Conservation (phyloP, 2,329 filamentous ascomycete genomes). For the Colletotrichum liriopes region DNA sequence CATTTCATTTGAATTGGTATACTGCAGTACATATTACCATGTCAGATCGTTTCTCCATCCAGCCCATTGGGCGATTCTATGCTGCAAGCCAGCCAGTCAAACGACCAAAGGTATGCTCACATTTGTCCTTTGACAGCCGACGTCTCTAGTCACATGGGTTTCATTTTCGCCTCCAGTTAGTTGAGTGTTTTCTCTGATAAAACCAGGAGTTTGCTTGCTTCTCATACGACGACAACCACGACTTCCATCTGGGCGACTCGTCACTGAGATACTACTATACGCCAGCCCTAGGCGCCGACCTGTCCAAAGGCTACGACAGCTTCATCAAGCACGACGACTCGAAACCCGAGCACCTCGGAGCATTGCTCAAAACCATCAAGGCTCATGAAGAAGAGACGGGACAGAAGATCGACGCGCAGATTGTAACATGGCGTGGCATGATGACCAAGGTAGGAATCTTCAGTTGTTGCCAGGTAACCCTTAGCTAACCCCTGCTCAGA, state of each 20-base stretch:
- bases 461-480: background rate
- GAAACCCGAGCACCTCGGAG: slow-evolving; percentile 89
- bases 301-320: slow-evolving; percentile 85
- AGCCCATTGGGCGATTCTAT: slow-evolving; percentile 79
- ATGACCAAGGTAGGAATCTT: slow-evolving; percentile 86
- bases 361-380: slow-evolving; percentile 82
- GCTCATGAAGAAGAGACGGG: slow-evolving; percentile 79
- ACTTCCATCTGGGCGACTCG: slow-evolving; percentile 82
- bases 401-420: slow-evolving; percentile 79
- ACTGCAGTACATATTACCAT: background rate
- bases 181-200: background rate
- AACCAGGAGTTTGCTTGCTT: slow-evolving; percentile 89
- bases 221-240: slow-evolving; percentile 90
- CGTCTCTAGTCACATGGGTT: background rate
- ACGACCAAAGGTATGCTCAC: slow-evolving; percentile 75
- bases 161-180: too few species aligned
- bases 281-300: slow-evolving; percentile 77
- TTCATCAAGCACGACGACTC: slow-evolving; percentile 89
- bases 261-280: slow-evolving; percentile 93
- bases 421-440: slow-evolving; percentile 97
- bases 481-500: slow-evolving; percentile 63
- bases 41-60: slow-evolving; percentile 69
- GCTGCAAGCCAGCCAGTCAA: slow-evolving; percentile 80
- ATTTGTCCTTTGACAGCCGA: background rate
- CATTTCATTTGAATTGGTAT: background rate